Evolutionary conservation across 331 rosid genomes (phyloP).

Genomic region (Erythrophleum ivorense): DNA sequence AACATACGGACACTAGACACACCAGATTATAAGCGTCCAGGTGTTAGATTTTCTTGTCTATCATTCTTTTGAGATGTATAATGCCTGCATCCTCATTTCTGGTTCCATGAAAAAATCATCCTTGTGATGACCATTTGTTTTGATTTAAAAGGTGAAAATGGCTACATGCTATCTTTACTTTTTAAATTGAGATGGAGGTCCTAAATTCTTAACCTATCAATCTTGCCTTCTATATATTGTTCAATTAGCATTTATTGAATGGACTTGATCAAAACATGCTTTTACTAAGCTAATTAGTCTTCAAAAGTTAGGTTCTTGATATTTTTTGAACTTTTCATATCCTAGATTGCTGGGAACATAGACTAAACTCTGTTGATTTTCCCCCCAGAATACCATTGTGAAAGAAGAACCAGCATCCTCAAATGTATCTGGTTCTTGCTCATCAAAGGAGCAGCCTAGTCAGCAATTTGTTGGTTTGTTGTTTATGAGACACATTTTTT

Average conservation of each 20-base stretch:
- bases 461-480: constrained; percentile 65
- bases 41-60: background rate
- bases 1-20: background rate
- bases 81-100: background rate
- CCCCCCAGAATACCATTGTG: constrained; percentile 49
- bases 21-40: background rate
- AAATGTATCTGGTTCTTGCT: constrained; percentile 64
- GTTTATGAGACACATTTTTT: background rate
- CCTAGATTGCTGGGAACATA: constrained; percentile 21
- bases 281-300: constrained; percentile 6
- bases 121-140: background rate
- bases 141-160: background rate
- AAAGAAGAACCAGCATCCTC: constrained; percentile 63
- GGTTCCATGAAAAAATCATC: background rate
- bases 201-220: background rate
- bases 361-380: constrained; percentile 19
- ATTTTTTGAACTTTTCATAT: constrained; percentile 20
- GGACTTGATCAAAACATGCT: background rate
- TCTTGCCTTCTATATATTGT: background rate
- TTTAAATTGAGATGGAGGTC: background rate
- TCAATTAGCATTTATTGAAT: constrained; percentile 4
- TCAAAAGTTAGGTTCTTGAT: constrained; percentile 17
- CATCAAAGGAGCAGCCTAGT: constrained; percentile 63
- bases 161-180: background rate
- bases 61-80: constrained; percentile 29